Conservation (phyloP, 805 yeast genomes). For the Zygoascus bituminiphila region DNA sequence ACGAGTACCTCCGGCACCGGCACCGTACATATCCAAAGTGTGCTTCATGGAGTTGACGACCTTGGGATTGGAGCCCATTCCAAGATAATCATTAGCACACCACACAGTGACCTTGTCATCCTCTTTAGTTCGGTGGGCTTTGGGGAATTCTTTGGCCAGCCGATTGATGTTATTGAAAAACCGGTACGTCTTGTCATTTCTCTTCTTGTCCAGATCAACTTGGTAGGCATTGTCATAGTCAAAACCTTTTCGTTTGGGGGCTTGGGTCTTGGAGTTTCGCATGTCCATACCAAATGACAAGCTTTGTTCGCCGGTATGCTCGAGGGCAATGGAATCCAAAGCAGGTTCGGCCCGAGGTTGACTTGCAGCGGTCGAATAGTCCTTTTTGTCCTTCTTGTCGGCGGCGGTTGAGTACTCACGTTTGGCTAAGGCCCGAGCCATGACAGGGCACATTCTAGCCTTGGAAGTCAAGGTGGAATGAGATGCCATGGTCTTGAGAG, state of each 20-base stretch:
- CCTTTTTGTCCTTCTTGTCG: not conserved
- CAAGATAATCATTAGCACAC: conserved; percentile 97
- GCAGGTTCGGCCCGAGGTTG: conserved; percentile 25
- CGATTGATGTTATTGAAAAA: conserved; percentile 96
- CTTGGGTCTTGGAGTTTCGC: conserved; percentile 10
- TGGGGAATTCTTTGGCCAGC: conserved; percentile 86
- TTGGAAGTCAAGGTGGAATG: conserved; percentile 38
- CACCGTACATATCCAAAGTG: conserved; percentile 82
- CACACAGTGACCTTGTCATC: conserved; percentile 90
- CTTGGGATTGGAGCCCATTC: conserved; percentile 77
- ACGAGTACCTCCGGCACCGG: conserved; percentile 99
- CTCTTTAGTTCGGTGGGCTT: conserved; percentile 73
- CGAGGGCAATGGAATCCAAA: conserved; percentile 19
- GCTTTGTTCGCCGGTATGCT: not conserved
- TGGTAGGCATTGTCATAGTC: conserved; percentile 67
- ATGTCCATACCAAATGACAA: conserved; percentile 1
- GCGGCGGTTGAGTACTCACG: conserved; percentile 14
- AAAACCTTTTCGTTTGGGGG: conserved; percentile 29
- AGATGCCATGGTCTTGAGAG: conserved; percentile 49
- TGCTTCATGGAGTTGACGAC: conserved; percentile 70
- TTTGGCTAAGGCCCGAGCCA: conserved; percentile 64
- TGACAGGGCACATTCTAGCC: conserved; percentile 82
- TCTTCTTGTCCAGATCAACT: conserved; percentile 61
- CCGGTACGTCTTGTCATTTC: conserved; percentile 86
- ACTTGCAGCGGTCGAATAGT: conserved; percentile 9